A percentile compares a stretch with the other conserved stretches of the same genome.
Conservation (phyloP, 148 eudicot species). For the Arbutus unedo region DNA sequence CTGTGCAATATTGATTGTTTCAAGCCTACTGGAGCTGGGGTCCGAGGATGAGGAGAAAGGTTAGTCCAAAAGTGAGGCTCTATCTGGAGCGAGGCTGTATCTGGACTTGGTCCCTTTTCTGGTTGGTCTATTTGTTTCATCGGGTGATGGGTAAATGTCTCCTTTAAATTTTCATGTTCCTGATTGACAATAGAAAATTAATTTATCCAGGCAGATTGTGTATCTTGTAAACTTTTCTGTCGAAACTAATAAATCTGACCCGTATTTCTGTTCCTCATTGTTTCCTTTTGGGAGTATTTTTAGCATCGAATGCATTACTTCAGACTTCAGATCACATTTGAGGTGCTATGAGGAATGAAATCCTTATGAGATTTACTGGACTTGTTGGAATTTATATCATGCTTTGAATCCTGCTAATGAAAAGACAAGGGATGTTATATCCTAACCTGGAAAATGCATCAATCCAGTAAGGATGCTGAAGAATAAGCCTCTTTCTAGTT, state of each 20-base stretch:
- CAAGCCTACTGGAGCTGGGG: slow-evolving; percentile 50
- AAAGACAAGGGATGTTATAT: neutral
- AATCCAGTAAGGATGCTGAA: neutral
- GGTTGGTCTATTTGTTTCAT: slow-evolving; percentile 23
- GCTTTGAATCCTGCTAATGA: neutral
- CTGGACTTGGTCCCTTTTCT: slow-evolving; percentile 9
- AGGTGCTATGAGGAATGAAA: neutral
- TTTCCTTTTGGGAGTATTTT: neutral
- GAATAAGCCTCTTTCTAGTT: no score
- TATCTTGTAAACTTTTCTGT: slow-evolving; percentile 26
- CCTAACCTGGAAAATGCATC: neutral
- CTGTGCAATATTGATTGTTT: slow-evolving; percentile 89
- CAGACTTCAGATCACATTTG: neutral
- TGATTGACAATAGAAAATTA: slow-evolving; percentile 21
- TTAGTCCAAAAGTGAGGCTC: slow-evolving; percentile 18
- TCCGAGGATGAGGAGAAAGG: slow-evolving; percentile 24
- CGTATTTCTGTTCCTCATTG: slow-evolving; percentile 13
- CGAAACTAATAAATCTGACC: slow-evolving; percentile 19
- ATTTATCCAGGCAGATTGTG: slow-evolving; percentile 31
- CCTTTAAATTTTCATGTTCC: slow-evolving; percentile 1
- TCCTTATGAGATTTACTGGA: neutral
- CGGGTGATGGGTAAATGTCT: slow-evolving; percentile 25
- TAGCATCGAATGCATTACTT: neutral
- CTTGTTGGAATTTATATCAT: neutral
- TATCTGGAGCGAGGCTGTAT: slow-evolving; percentile 1